phyloP scores from a whole-genome alignment of 371 early-diverging fungal species.

The Rhizopus arrhizus region DNA sequence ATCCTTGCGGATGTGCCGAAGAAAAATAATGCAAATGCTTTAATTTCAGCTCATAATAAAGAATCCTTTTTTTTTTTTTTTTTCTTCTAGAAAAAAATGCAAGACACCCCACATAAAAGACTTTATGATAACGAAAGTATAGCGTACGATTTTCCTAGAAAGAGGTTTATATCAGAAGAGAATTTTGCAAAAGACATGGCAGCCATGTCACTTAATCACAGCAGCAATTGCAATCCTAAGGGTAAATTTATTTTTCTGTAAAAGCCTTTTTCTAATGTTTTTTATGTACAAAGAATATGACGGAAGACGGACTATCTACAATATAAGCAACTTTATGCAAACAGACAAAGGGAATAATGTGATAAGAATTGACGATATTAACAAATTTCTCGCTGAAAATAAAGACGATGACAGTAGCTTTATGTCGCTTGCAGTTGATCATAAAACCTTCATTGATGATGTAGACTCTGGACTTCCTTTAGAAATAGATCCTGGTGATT shows the following conservation, averaged over 20 bases:
- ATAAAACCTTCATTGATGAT: slow-evolving; percentile 1
- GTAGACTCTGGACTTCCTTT: slow-evolving; percentile 21
- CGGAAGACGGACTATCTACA: not conserved
- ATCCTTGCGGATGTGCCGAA: slow-evolving; percentile 89
- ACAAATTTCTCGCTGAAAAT: slow-evolving; percentile 19
- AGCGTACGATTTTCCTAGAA: slow-evolving; percentile 12
- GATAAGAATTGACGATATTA: slow-evolving; percentile 19
- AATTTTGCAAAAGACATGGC: slow-evolving; percentile 33
- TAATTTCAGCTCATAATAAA: not conserved
- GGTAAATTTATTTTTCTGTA: not conserved
- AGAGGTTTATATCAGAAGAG: slow-evolving; percentile 31
- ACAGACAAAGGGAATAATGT: slow-evolving; percentile 8
- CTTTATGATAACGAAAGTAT: not conserved
- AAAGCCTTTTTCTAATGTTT: not conserved
- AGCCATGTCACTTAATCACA: slow-evolving; percentile 25
- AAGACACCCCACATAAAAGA: not conserved
- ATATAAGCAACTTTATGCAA: not conserved
- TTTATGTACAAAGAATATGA: not conserved
- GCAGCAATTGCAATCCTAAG: not conserved
- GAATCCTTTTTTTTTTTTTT: not conserved
- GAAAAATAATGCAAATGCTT: slow-evolving; percentile 22
- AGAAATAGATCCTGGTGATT: slow-evolving; percentile 25
- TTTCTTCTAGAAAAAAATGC: not conserved
- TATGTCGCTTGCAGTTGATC: not conserved
- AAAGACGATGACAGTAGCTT: slow-evolving; percentile 1